Percentiles rank a stretch among this genome's conserved stretches.
phyloP scores from a whole-genome alignment of 768 basidiomycete species.

The Filobasidium floriforme region DNA sequence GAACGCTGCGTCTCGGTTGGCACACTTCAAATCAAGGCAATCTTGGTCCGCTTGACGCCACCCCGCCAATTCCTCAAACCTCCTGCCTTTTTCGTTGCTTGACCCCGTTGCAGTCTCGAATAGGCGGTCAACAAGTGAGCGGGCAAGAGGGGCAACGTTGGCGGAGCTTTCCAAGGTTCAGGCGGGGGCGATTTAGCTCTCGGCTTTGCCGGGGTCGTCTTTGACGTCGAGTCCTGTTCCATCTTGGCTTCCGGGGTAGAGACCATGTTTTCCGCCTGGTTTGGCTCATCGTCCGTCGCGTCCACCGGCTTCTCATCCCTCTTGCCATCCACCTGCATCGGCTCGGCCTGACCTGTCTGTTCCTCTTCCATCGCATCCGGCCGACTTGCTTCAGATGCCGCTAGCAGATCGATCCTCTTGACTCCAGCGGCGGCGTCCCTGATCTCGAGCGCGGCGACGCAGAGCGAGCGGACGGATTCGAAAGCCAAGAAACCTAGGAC shows the following conservation, averaged over 20 bases:
- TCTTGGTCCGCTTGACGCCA: conserved; percentile 14
- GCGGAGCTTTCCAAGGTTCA: conserved; percentile 11
- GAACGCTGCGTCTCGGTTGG: not conserved
- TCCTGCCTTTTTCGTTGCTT: conserved; percentile 10
- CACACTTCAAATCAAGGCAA: not conserved
- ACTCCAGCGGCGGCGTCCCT: conserved; percentile 25
- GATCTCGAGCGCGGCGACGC: conserved; percentile 75
- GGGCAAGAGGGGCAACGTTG: conserved; percentile 14
- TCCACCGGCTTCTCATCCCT: not conserved
- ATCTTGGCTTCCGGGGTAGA: not conserved
- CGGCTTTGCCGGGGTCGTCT: conserved; percentile 5
- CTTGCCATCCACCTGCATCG: conserved; percentile 12
- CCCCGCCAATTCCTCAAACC: conserved; percentile 20
- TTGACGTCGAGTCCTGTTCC: not conserved
- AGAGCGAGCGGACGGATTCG: conserved; percentile 91
- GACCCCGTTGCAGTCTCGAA: conserved; percentile 13
- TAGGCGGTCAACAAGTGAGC: conserved; percentile 19
- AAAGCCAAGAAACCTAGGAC: conserved; percentile 95
- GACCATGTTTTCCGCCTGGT: not conserved
- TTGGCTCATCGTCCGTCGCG: not conserved
- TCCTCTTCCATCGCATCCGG: conserved; percentile 1
- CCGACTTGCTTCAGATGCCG: conserved; percentile 46
- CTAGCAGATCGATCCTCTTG: conserved; percentile 63
- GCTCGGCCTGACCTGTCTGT: not conserved
- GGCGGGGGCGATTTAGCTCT: conserved; percentile 5